Evolutionary conservation across 257 asterid species (phyloP).

Genomic region (Eustoma russellianum): DNA sequence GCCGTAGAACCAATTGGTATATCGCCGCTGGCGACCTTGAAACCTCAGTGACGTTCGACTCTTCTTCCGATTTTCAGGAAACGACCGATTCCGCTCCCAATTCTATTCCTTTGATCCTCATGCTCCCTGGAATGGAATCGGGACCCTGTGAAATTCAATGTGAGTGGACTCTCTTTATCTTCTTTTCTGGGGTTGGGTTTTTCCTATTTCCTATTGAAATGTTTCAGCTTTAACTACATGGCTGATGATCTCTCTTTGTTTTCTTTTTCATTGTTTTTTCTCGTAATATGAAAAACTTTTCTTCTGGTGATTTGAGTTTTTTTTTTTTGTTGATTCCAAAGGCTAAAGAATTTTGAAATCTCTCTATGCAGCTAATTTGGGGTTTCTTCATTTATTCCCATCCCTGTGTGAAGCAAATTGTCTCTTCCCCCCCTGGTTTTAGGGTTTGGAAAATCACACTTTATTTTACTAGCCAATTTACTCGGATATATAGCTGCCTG

Average conservation of each 20-base stretch:
- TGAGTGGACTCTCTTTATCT: slow-evolving; percentile 15
- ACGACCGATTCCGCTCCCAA: slow-evolving; percentile 10
- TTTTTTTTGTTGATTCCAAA: neutral
- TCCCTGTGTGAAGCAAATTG: too few relatives aligned
- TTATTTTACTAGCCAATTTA: too few relatives aligned
- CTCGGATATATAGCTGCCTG: too few relatives aligned
- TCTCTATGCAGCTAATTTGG: too few relatives aligned
- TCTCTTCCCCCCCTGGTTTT: too few relatives aligned
- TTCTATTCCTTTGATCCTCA: slow-evolving; percentile 41
- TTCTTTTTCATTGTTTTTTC: neutral
- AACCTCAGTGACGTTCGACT: slow-evolving; percentile 45
- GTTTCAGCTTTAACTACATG: neutral
- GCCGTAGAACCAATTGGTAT: slow-evolving; percentile 51
- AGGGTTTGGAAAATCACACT: too few relatives aligned
- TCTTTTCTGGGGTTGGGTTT: too few relatives aligned
- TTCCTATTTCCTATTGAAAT: too few relatives aligned
- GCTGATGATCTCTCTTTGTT: neutral
- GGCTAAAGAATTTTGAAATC: neutral
- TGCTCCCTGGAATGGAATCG: slow-evolving; percentile 37
- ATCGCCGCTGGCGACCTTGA: slow-evolving; percentile 51
- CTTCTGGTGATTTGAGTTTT: neutral
- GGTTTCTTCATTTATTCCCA: neutral
- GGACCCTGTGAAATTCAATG: slow-evolving; percentile 74
- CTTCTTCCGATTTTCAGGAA: slow-evolving; percentile 23
- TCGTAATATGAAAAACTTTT: neutral